A percentile compares a stretch with the other conserved stretches of the same genome.
phyloP scores from a whole-genome alignment of 192 early-diverging fungal species.

The Podila verticillata region DNA sequence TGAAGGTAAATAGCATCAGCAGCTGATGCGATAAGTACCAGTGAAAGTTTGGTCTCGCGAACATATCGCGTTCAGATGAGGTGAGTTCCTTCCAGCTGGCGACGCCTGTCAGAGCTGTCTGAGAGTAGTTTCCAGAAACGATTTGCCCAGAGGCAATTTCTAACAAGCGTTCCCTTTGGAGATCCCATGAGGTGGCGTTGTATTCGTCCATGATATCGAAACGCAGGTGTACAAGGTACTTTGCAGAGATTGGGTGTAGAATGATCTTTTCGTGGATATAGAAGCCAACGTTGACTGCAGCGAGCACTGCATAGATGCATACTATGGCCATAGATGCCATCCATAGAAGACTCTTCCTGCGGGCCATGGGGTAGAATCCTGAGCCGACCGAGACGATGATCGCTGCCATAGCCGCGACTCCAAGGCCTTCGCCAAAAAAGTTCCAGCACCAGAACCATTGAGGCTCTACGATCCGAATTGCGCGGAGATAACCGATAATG shows the following conservation, averaged over 20 bases:
- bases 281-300: constrained; percentile 1
- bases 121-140: background rate
- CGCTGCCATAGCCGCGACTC: constrained; percentile 8
- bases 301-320: constrained; percentile 10
- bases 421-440: constrained; percentile 22
- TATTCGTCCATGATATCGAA: background rate
- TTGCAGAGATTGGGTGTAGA: background rate
- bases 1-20: constrained; percentile 17
- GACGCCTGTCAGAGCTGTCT: background rate
- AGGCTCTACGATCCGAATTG: background rate
- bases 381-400: constrained; percentile 29
- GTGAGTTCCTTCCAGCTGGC: constrained; percentile 2
- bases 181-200: background rate
- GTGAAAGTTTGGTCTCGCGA: background rate
- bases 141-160: background rate
- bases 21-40: constrained; percentile 21
- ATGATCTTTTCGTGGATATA: constrained; percentile 18
- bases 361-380: constrained; percentile 37
- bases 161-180: background rate
- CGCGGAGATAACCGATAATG: constrained; percentile 9
- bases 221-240: background rate
- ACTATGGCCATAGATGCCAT: constrained; percentile 12
- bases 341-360: constrained; percentile 19
- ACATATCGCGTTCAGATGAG: background rate
- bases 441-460: constrained; percentile 33